Conservation (phyloP, 2,329 filamentous ascomycete genomes). For the Fusarium sp. region DNA sequence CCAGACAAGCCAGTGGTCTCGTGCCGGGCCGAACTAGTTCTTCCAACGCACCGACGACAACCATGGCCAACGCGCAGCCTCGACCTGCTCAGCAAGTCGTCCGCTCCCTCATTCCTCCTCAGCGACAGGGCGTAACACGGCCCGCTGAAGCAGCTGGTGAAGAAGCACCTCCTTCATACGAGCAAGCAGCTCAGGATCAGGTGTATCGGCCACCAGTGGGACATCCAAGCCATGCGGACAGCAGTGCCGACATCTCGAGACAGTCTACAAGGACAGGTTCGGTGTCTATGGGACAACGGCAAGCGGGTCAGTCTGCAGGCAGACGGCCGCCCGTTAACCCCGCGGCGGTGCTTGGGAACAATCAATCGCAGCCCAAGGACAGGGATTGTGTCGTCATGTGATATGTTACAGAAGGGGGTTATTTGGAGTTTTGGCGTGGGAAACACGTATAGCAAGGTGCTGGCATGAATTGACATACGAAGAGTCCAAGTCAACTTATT, state of each 20-base stretch:
- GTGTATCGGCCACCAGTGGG: slow-evolving; percentile 65
- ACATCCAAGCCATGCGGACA: slow-evolving; percentile 62
- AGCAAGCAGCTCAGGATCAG: slow-evolving; percentile 65
- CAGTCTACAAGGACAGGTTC: slow-evolving; percentile 39
- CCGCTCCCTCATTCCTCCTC: slow-evolving; percentile 56
- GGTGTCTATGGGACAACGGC: slow-evolving; percentile 31
- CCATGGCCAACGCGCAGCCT: slow-evolving; percentile 30
- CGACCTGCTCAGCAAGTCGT: slow-evolving; percentile 52
- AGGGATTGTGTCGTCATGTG: slow-evolving; percentile 36
- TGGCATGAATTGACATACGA: background rate
- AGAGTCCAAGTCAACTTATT: no score
- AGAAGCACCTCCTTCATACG: slow-evolving; percentile 69
- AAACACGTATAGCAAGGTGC: background rate
- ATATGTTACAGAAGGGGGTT: slow-evolving; percentile 2
- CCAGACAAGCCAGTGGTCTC: slow-evolving; percentile 33
- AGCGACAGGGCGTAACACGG: slow-evolving; percentile 53
- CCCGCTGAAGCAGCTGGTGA: slow-evolving; percentile 55
- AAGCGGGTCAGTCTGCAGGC: slow-evolving; percentile 30
- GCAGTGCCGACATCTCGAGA: slow-evolving; percentile 41
- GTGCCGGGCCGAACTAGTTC: slow-evolving; percentile 41
- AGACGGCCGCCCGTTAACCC: slow-evolving; percentile 42
- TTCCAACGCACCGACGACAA: slow-evolving; percentile 35
- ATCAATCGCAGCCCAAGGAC: slow-evolving; percentile 21
- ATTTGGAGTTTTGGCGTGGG: background rate
- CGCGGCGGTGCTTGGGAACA: slow-evolving; percentile 34